A percentile compares a stretch with the other conserved stretches of the same genome.
Conservation (phyloP, 129 eudicot genomes). For the Flaveria trinervia region DNA sequence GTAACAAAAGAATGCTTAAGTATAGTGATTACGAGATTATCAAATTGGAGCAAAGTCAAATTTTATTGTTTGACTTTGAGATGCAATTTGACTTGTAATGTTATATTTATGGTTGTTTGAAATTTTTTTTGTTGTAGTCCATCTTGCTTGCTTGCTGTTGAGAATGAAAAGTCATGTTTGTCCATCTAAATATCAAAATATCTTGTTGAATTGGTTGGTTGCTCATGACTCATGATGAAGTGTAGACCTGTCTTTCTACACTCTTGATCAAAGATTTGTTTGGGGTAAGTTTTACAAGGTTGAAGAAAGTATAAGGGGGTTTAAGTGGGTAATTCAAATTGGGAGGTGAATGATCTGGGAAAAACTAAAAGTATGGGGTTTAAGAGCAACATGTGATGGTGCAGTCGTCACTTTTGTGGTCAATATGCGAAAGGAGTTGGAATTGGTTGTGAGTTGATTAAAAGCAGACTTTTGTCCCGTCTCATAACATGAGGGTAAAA, state of each 20-base stretch:
- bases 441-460: neutral
- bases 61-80: neutral
- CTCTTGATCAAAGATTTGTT: neutral
- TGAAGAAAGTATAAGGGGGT: neutral
- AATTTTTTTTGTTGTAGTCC: neutral
- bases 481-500: neutral
- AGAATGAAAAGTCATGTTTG: conserved; percentile 15
- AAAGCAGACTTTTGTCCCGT: neutral
- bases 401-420: neutral
- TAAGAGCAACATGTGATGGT: neutral
- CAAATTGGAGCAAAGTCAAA: neutral
- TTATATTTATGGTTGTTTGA: neutral
- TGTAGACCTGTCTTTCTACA: conserved; percentile 1
- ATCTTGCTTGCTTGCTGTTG: neutral
- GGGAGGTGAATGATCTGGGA: neutral
- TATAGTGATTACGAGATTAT: neutral
- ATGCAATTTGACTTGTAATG: conserved; percentile 2
- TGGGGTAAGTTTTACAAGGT: neutral
- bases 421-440: neutral
- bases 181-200: neutral
- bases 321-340: neutral
- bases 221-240: neutral
- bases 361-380: conserved; percentile 2
- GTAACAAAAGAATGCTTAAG: neutral
- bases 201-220: neutral